Evolutionary conservation across 139 green algal genomes (phyloP).

Genomic region (Monoraphidium neglectum): DNA sequence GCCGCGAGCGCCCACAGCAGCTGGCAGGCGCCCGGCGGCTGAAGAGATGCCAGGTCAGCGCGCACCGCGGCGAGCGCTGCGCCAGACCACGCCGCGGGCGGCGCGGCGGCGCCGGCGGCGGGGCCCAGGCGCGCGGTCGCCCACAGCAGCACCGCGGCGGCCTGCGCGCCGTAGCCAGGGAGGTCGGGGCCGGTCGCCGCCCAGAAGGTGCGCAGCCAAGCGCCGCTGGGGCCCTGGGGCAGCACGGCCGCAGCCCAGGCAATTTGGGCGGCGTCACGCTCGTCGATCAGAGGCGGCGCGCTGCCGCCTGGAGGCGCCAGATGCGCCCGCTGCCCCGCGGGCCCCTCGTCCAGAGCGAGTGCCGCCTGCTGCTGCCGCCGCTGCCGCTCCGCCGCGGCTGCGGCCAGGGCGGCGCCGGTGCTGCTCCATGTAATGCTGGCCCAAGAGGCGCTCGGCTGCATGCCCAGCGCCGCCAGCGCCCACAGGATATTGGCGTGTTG

Average conservation of each 20-base stretch:
- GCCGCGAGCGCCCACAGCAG: constrained; percentile 29
- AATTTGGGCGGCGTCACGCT: not conserved
- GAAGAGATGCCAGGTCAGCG: constrained; percentile 3
- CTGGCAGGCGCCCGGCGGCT: constrained; percentile 14
- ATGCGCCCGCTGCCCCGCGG: too few species aligned
- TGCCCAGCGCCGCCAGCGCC: not conserved
- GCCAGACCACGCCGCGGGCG: not conserved
- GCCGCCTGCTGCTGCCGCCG: constrained; percentile 1
- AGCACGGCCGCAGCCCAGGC: not conserved
- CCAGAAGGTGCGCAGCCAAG: not conserved
- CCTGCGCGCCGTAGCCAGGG: not conserved
- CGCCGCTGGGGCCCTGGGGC: not conserved
- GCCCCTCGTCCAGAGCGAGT: constrained; percentile 6
- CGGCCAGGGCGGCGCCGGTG: too few species aligned
- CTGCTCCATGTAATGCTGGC: too few species aligned
- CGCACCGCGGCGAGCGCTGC: constrained; percentile 7
- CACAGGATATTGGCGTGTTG: constrained; percentile 16
- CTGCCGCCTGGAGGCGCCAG: too few species aligned
- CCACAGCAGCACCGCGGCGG: constrained; percentile 24
- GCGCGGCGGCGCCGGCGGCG: not conserved
- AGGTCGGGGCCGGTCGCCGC: not conserved
- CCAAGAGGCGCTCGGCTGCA: too few species aligned
- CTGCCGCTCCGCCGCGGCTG: not conserved
- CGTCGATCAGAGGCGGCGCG: not conserved
- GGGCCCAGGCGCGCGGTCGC: not conserved